phyloP scores from a whole-genome alignment of 441 rosid species.

The Adansonia grandidieri region DNA sequence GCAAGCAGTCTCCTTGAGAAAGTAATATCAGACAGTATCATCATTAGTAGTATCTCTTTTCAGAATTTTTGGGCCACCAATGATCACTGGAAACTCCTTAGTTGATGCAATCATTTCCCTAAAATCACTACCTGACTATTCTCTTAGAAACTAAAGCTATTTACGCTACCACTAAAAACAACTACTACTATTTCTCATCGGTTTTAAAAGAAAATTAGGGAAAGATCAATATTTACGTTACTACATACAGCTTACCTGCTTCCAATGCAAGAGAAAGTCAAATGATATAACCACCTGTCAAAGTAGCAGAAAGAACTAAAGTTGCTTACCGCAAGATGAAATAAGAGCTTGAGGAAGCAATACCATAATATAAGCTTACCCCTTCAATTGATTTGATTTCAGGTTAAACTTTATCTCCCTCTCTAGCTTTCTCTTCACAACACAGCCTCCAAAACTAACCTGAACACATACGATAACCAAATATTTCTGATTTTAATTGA shows the following conservation, averaged over 20 bases:
- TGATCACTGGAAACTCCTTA: not conserved
- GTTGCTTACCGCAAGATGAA: constrained; percentile 18
- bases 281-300: constrained; percentile 37
- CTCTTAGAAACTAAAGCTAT: not conserved
- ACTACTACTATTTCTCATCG: not conserved
- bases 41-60: not conserved
- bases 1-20: not conserved
- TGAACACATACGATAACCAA: constrained; percentile 32
- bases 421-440: constrained; percentile 16
- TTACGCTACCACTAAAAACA: not conserved
- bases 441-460: constrained; percentile 35
- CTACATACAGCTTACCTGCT: constrained; percentile 29
- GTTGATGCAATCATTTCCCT: not conserved
- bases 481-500: constrained; percentile 30
- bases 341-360: constrained; percentile 24
- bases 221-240: not conserved
- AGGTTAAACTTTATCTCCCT: not conserved
- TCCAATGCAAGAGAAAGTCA: constrained; percentile 25
- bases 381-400: constrained; percentile 28
- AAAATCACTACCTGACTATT: not conserved
- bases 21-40: not conserved
- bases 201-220: not conserved
- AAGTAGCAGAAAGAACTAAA: constrained; percentile 27
- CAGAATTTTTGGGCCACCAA: not conserved
- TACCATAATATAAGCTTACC: constrained; percentile 31